These are phyloP conservation scores for Rachicladosporium sp. DNA, from an alignment of 2,329 filamentous ascomycete species.

Conservation along the genomic window DNA sequence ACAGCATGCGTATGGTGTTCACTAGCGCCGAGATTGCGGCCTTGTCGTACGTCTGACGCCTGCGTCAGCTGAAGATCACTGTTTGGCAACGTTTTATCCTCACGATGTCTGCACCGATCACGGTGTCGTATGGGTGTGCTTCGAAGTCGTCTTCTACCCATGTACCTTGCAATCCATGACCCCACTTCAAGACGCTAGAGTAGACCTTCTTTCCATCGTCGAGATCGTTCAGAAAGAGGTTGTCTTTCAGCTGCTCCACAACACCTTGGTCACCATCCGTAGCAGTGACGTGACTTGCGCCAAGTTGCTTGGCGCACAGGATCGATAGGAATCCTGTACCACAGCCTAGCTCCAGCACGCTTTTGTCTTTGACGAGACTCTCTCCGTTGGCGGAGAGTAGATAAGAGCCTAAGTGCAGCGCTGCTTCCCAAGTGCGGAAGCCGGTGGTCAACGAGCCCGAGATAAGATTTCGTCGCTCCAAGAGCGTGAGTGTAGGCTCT, in stretches of 20 bases:
- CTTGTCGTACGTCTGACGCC: constrained; percentile 54
- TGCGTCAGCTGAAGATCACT: constrained; percentile 5
- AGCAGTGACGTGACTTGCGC: constrained; percentile 47
- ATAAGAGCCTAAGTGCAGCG: constrained; percentile 59
- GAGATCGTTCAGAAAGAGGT: constrained; percentile 55
- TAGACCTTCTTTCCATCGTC: constrained; percentile 36
- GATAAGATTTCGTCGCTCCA: constrained; percentile 58
- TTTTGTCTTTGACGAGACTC: constrained; percentile 39
- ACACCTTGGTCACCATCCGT: constrained; percentile 67
- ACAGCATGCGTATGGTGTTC: constrained; percentile 50
- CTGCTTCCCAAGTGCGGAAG: constrained; percentile 69
- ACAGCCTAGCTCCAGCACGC: constrained; percentile 59
- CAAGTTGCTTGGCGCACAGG: constrained; percentile 56
- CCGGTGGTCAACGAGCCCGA: constrained; percentile 63
- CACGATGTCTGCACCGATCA: constrained; percentile 62
- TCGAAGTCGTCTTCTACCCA: constrained; percentile 43
- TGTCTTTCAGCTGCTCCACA: constrained; percentile 53
- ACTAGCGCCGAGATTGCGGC: constrained; percentile 51
- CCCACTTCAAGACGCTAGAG: constrained; percentile 52
- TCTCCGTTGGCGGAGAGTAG: constrained; percentile 42
- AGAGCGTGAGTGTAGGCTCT: constrained; percentile 42
- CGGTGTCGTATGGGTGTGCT: constrained; percentile 41
- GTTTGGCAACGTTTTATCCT: constrained; percentile 14
- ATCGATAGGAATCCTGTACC: constrained; percentile 68
- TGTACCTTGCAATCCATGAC: constrained; percentile 44